Base-by-base conservation (phyloP, 2,329 filamentous ascomycete genomes). In the Trichophyton benhamiae region DNA sequence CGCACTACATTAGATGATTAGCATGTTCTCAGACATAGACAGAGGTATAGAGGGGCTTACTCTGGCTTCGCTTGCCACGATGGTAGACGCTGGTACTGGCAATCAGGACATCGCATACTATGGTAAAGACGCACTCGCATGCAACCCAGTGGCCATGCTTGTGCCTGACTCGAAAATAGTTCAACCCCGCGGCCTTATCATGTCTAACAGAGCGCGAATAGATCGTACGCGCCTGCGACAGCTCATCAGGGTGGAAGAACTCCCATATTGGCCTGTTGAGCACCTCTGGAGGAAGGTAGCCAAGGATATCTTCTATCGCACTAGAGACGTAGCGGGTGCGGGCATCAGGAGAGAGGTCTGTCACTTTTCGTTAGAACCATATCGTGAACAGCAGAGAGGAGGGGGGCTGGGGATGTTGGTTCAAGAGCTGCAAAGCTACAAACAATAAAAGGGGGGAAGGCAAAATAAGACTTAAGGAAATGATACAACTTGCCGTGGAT, bases 61-160 rank as follows among this genome's bases (percentile, higher is more conserved):
- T 86, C 69, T 89, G 82, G 68, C 87, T 91, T 69, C 83, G 87
- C 64, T 80, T 79, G 25, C 85, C 85, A 60, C 80, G 78, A 59
- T 80, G 80, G 71, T 94, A 95, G 65, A 94, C 82, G 69, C 87
- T 91, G 11, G 86, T 92, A 70, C 88, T 91, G 46, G 88, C 89
- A 57, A 95, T 88, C 73, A 95, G 79, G 22, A 94, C 88, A 79
- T 95, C 87, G 72, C 95, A 88, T 49, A 95, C 90, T 48, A 95
- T 80, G 3, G 89, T 94, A 72, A 95, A 95, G 72, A 89, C 91
- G 74, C 89, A 94, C 75, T 95, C 90, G 74, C 89, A 94, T 64
- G 83, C 84, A 44, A 92, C 77, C 85, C 87, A 95, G 60, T 81
- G 77, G 15, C 87, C 88, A 68, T 86, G 77, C 53, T 81, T 84